phyloP scores from a whole-genome alignment of 352 stramenopile genomes.

The Lagenidium sp. region DNA sequence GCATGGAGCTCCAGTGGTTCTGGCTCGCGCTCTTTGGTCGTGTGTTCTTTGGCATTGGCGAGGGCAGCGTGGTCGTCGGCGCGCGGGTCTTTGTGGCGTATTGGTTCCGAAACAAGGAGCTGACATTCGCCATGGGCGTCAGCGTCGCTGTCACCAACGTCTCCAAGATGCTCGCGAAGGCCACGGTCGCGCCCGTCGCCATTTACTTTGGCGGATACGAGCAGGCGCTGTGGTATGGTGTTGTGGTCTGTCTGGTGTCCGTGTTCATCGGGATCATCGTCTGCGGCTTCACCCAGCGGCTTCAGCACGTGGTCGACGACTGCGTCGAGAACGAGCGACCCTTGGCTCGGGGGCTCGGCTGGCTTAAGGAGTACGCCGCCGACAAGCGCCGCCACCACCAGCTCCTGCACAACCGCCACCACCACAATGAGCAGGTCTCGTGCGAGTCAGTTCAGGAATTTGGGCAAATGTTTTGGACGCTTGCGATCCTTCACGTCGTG shows the following conservation, averaged over 20 bases:
- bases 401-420: conserved; percentile 21
- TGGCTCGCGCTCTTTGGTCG: conserved; percentile 75
- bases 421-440: conserved; percentile 21
- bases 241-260: conserved; percentile 44
- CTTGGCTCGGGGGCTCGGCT: conserved; percentile 45
- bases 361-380: conserved; percentile 63
- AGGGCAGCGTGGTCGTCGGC: conserved; percentile 73
- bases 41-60: conserved; percentile 77
- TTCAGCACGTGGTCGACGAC: conserved; percentile 59
- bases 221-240: conserved; percentile 76
- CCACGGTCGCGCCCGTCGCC: conserved; percentile 77
- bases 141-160: conserved; percentile 86
- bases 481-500: conserved; percentile 77
- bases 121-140: conserved; percentile 87
- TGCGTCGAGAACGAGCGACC: conserved; percentile 42
- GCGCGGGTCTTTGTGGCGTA: conserved; percentile 76
- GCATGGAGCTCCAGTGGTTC: conserved; percentile 62
- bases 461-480: conserved; percentile 82
- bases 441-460: conserved; percentile 65
- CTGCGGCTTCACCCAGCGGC: conserved; percentile 43
- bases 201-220: conserved; percentile 83
- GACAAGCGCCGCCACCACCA: conserved; percentile 47
- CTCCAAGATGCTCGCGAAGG: conserved; percentile 88
- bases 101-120: conserved; percentile 72
- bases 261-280: conserved; percentile 43